Conservation (phyloP, 2,329 filamentous ascomycete species). For the Coniochaeta sp. region DNA sequence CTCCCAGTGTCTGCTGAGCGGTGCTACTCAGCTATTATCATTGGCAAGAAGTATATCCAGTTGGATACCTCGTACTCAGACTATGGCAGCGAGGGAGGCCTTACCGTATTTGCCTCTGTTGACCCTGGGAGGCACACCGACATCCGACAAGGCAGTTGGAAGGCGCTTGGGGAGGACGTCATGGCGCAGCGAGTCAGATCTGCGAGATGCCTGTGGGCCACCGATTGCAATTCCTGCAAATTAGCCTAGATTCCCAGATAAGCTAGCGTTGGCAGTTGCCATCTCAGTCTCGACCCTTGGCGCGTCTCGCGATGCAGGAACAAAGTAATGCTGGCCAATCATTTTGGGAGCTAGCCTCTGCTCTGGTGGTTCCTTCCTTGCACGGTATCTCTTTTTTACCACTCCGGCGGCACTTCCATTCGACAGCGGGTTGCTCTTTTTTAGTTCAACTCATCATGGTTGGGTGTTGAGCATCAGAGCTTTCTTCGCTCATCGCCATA, state of each 20-base stretch:
- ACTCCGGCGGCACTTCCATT: neutral
- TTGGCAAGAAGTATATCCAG: no score
- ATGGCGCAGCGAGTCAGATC: neutral
- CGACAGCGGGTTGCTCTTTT: neutral
- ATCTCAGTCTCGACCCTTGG: neutral
- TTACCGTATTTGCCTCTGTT: neutral
- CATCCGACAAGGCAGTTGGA: neutral
- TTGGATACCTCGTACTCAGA: no score
- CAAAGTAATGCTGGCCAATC: neutral
- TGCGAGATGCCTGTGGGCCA: neutral
- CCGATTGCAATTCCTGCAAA: neutral
- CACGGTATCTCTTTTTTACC: no score
- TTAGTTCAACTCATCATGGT: neutral
- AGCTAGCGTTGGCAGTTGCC: neutral
- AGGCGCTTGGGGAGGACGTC: neutral
- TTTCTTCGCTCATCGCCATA: no score
- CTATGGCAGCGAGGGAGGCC: no score
- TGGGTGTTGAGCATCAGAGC: neutral
- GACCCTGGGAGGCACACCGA: neutral
- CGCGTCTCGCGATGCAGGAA: neutral
- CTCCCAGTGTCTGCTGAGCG: no score
- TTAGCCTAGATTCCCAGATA: neutral
- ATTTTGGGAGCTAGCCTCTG: neutral
- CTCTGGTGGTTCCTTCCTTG: neutral
- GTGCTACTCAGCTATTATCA: no score